Percentiles rank a stretch among this genome's conserved stretches.
phyloP scores from a whole-genome alignment of 2,329 filamentous ascomycete genomes.

The Sordariomycetes sp. region DNA sequence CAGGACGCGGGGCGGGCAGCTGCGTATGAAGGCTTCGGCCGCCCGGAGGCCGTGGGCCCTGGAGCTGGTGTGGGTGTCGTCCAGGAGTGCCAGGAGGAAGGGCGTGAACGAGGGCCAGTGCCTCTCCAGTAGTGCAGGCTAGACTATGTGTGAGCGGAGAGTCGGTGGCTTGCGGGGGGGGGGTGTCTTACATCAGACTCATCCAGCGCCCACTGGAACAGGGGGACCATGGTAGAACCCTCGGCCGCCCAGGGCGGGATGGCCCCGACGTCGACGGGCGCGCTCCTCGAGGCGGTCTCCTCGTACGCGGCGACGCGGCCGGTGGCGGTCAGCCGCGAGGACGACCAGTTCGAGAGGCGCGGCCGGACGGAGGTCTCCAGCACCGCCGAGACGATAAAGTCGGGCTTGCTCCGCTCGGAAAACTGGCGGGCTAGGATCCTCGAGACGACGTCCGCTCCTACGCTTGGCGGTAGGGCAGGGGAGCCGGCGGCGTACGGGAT shows the following conservation, averaged over 20 bases:
- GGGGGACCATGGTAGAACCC: conserved; percentile 5
- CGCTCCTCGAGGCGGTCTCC: background rate
- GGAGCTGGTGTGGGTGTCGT: conserved; percentile 45
- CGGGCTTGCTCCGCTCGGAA: background rate
- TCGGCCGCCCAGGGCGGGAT: background rate
- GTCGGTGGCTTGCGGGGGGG: background rate
- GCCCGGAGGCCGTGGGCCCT: conserved; percentile 46
- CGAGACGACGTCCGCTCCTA: background rate
- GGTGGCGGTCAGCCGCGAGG: background rate
- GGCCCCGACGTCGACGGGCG: background rate
- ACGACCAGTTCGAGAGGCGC: background rate
- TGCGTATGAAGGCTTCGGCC: conserved; percentile 41
- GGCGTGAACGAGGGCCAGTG: conserved; percentile 63
- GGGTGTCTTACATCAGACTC: conserved; percentile 32
- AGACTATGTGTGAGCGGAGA: background rate
- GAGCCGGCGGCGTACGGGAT: background rate
- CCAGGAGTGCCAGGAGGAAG: conserved; percentile 56
- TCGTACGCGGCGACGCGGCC: background rate
- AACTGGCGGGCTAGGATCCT: background rate
- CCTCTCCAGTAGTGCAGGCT: conserved; percentile 33
- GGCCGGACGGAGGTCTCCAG: background rate
- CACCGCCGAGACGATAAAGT: conserved; percentile 1
- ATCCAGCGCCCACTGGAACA: conserved; percentile 51
- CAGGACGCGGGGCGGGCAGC: conserved; percentile 42
- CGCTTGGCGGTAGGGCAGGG: background rate